A percentile compares a stretch with the other conserved stretches of the same genome.
Evolutionary conservation across 2,329 filamentous ascomycete species (phyloP).

Genomic region (Beauveria sp.): DNA sequence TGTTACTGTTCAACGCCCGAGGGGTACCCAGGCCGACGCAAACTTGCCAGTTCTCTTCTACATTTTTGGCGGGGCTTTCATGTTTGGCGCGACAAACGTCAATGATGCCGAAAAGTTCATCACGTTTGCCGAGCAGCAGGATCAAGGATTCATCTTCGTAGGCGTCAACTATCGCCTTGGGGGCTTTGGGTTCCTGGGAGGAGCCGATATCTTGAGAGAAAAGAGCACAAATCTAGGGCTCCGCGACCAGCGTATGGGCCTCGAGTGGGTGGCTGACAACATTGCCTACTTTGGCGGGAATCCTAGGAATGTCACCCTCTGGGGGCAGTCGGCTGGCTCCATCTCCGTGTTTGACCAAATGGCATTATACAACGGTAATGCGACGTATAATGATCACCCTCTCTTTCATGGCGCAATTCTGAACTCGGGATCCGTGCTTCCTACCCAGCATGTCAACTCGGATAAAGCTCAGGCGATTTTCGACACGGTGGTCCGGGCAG

Average conservation of each 20-base stretch:
- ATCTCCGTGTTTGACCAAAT: conserved; percentile 50
- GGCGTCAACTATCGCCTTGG: conserved; percentile 57
- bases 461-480: no score
- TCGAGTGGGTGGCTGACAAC: conserved; percentile 33
- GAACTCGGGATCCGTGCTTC: no score
- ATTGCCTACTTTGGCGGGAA: no score
- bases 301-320: no score
- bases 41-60: conserved; percentile 50
- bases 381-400: conserved; percentile 54
- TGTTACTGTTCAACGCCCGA: conserved; percentile 39
- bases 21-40: conserved; percentile 30
- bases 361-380: conserved; percentile 52
- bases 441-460: no score
- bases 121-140: conserved; percentile 27
- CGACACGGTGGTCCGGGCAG: no score
- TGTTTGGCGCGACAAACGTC: conserved; percentile 24
- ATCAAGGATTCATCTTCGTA: conserved; percentile 55
- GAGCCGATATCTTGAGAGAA: conserved; percentile 46
- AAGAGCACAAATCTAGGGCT: conserved; percentile 52
- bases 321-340: no score
- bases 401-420: conserved; percentile 45
- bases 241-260: conserved; percentile 50
- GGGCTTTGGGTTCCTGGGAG: conserved; percentile 54
- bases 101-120: conserved; percentile 32
- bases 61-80: conserved; percentile 49